Conservation (phyloP, 1,284 basidiomycete genomes). For the Heterobasidion occidentale region DNA sequence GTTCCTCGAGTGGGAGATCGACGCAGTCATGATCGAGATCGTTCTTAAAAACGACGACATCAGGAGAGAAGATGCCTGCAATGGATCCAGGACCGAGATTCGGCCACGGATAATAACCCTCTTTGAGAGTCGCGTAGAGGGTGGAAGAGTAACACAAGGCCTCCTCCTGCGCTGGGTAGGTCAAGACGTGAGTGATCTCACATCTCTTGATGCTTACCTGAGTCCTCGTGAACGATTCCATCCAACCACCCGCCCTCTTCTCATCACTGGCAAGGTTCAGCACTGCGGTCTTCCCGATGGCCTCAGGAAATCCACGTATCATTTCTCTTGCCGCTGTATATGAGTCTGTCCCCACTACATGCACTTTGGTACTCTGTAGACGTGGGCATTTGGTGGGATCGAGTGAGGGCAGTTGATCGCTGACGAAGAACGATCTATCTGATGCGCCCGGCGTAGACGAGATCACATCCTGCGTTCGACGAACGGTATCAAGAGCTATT, state of each 20-base stretch:
- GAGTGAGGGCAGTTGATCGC: slow-evolving; percentile 24
- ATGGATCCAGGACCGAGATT: slow-evolving; percentile 32
- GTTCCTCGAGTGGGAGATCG: slow-evolving; percentile 24
- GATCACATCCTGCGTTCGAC: slow-evolving; percentile 21
- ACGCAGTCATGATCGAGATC: slow-evolving; percentile 33
- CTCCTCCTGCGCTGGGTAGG: slow-evolving; percentile 20
- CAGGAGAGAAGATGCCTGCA: slow-evolving; percentile 35
- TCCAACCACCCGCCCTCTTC: slow-evolving; percentile 31
- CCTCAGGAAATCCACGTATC: slow-evolving; percentile 16
- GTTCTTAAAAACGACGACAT: slow-evolving; percentile 37
- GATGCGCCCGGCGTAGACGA: slow-evolving; percentile 25
- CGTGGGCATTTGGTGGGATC: slow-evolving; percentile 16
- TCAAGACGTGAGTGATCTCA: not conserved
- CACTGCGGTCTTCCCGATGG: slow-evolving; percentile 24
- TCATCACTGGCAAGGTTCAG: slow-evolving; percentile 36
- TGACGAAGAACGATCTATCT: slow-evolving; percentile 24
- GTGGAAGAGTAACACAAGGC: slow-evolving; percentile 40
- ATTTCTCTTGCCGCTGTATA: slow-evolving; percentile 28
- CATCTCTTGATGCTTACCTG: slow-evolving; percentile 20
- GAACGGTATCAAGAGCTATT: slow-evolving; percentile 27
- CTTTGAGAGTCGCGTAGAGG: slow-evolving; percentile 32
- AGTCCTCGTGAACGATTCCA: slow-evolving; percentile 22
- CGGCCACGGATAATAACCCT: slow-evolving; percentile 36
- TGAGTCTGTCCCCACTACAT: slow-evolving; percentile 29
- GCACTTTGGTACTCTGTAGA: slow-evolving; percentile 15